Evolutionary conservation across 257 asterid genomes (phyloP).

Genomic region (Forsythia suspensa): DNA sequence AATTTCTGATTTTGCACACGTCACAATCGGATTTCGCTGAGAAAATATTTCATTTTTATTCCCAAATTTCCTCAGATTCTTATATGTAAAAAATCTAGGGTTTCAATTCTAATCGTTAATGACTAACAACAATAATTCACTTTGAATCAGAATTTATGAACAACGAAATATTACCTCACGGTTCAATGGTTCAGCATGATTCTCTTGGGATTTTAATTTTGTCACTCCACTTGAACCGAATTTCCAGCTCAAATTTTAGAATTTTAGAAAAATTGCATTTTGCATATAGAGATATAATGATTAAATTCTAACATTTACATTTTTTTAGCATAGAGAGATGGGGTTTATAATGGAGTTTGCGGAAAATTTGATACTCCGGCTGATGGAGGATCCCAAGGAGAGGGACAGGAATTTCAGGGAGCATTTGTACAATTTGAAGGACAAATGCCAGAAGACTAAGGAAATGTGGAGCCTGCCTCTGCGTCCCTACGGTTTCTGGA

Average conservation of each 20-base stretch:
- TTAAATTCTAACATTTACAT: neutral
- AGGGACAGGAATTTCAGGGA: slow-evolving; percentile 74
- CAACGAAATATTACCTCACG: too few relatives aligned
- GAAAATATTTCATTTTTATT: neutral
- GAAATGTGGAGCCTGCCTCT: slow-evolving; percentile 74
- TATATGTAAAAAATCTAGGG: slow-evolving; percentile 15
- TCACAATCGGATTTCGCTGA: neutral
- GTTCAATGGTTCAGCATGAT: too few relatives aligned
- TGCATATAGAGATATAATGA: neutral
- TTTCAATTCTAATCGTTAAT: neutral
- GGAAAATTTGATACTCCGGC: slow-evolving; percentile 63
- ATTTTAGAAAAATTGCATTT: neutral
- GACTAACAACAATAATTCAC: neutral
- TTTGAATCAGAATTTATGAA: neutral
- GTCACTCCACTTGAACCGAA: neutral
- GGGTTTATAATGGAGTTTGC: slow-evolving; percentile 90
- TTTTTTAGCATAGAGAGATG: slow-evolving; percentile 31
- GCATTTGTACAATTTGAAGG: slow-evolving; percentile 53
- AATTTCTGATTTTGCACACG: neutral
- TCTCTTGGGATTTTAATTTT: too few relatives aligned
- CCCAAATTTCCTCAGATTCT: neutral
- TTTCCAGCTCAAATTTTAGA: neutral
- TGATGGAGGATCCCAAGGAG: slow-evolving; percentile 86
- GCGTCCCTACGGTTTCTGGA: slow-evolving; percentile 92
- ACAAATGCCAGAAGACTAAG: slow-evolving; percentile 46